Base-by-base conservation (phyloP, 169 alveolate genomes). In the Plasmodium berghei region DNA sequence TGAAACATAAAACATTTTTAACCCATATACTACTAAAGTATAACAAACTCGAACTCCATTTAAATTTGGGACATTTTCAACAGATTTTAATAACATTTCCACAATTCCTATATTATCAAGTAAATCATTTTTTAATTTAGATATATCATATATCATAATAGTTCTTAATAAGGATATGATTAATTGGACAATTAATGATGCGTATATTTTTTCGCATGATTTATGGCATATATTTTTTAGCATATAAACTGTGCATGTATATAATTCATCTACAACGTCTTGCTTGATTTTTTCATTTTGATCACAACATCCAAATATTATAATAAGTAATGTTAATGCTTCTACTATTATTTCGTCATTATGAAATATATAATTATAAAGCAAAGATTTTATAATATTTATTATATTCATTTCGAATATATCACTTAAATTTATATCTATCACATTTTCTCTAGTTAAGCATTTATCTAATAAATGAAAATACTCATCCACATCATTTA, bases 21-120 rank as follows among this genome's bases (percentile, higher is more conserved):
- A 86, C 3, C 91, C 91, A 62, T 86, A 72, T 1, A 86, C 86
- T 16, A 86, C 91, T 34, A 86, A 59, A 9, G 91, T 86, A 48
- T 86, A 86, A 52, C 91, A 86, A 56, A 86, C 91, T 22, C 91
- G 73, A 10, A 86, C 91, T 45, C 91, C 91, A 61, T 86, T 86
- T 73, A 86, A 55, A 59, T 86, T 86, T 0, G 91, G 91, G 28
- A 71, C 49, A 48, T 86, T 86, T 61, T 86, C 91, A 16, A 86
- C 71, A 22, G 87, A 49, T 71, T 70, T 71, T 86, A 86, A 72
- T 34, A 86, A 52, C 9, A 71, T n/a, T 12, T 86, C 91, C 8
- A 86, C 87, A 42, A 86, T 62, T 61, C 87, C 86, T 63, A 61
- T 86, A 86, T 71, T 69, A 20, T 86, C 91, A 46, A 86, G 46